Base-by-base conservation (phyloP, 2,329 filamentous ascomycete genomes). In the Septoria linicola region DNA sequence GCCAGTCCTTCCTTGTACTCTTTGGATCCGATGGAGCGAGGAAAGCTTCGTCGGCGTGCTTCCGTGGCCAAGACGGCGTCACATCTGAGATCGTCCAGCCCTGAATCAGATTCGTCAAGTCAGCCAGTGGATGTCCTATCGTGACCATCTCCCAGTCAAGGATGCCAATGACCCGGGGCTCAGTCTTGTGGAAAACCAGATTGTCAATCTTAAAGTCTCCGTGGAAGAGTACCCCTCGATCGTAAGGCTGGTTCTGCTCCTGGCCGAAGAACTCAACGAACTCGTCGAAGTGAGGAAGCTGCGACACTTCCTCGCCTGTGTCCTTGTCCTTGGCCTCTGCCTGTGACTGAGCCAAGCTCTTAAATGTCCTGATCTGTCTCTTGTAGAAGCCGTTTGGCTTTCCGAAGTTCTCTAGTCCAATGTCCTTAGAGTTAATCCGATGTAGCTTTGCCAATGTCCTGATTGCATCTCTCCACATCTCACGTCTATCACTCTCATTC, bases 101-200 rank as follows among this genome's bases (percentile, higher is more conserved):
- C 48, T 58, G 51, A 8, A 61, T 49, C n/a, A 97, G 76, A 71
- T 97, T 97, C 69, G 85, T 84, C 37, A 97, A 76, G 69, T 99
- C 93, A 5, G 88, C 92, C 21, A 96, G 80, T 2, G 93, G 93
- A 69, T 99, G 92, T n/a, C 93, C 93, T 46, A 96, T 85, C 0
- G 93, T 97, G 31, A 89, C 90, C 89, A 99, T 96, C 75, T 97
- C 93, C 92, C 92, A 97, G 73, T 99, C 93, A 3, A 97, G 73
- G 45, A 97, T 91, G 4, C 92, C 93, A 70, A 97, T 91, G 11
- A 97, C 91, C 45, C 84, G 77, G 7, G 91, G 83, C 69, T 92
- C 87, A 0, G 88, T 91, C 73, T 88, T 87, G 75, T 96, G 89
- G 70, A 95, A 99, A 35, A 76, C 74, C 8, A 77, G 64, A 51